phyloP scores from a whole-genome alignment of 257 asterid species.

The Solanum medicagineum region DNA sequence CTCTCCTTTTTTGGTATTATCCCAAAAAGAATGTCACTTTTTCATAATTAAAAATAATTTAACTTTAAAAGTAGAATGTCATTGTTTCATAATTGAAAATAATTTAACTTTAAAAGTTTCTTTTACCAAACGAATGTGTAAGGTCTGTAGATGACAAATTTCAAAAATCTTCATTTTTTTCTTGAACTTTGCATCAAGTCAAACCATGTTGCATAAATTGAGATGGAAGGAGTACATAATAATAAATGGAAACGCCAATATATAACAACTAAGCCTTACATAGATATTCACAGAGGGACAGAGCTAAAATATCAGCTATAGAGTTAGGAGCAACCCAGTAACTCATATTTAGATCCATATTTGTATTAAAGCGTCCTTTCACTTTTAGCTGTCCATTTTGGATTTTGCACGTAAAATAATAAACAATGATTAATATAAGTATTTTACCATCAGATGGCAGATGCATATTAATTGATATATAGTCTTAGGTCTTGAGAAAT shows the following conservation, averaged over 20 bases:
- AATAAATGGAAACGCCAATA: neutral
- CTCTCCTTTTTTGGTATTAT: neutral
- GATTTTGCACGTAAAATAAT: too few species aligned
- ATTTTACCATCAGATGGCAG: too few species aligned
- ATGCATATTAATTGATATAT: too few species aligned
- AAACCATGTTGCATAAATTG: neutral
- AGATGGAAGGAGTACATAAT: too few species aligned
- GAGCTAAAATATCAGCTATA: neutral
- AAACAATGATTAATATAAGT: too few species aligned
- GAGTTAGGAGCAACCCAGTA: neutral
- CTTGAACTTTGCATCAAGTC: neutral
- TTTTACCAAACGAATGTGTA: neutral
- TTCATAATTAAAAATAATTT: neutral
- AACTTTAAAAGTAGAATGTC: neutral
- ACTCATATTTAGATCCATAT: neutral
- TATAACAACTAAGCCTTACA: neutral
- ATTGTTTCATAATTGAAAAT: neutral
- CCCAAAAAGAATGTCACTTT: neutral
- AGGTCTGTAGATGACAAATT: neutral
- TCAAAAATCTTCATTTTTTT: neutral
- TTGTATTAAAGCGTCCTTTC: neutral
- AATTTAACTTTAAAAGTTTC: neutral
- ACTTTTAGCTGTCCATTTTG: too few species aligned
- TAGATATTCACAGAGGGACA: neutral
- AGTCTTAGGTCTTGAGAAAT: too few species aligned